Base-by-base conservation (phyloP, 371 early-diverging fungal genomes). In the Mortierella sp. region DNA sequence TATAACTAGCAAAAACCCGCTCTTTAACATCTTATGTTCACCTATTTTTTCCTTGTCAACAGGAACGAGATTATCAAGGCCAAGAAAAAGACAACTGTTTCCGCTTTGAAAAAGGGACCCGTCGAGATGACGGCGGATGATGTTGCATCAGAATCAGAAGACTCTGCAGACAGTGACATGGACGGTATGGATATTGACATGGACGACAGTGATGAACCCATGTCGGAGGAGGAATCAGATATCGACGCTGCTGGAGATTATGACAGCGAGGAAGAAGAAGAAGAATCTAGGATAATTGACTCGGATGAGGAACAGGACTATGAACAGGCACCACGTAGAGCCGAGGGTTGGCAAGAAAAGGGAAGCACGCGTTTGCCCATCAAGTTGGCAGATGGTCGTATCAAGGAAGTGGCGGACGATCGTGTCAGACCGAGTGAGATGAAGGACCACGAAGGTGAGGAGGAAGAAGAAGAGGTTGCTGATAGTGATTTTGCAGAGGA, bases 241-340 rank as follows among this genome's bases (percentile, higher is more conserved):
- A 70, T 67, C 56, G 73, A 65, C n/a, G 53, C 53, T 30, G 57
- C 62, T 49, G 66, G 57, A 19, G 65, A 69, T 0, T 62, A 64
- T 32, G 63, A 58, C 12, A 58, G 34, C 31, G 47, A 61, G 34
- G 60, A 59, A 15, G 72, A 69, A 28, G 43, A 66, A 11, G 48
- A 41, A 17, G 37, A 57, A 4, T 30, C 51, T 21, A 31, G 21
- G 32, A 44, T 28, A 34, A 42, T 71, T 12, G 83, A 80, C 12
- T 86, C 87, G 6, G 90, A 89, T 31, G 85, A 85, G 43, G 88
- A 87, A 56, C 85, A 85, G 84, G 87, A 87, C n/a, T 90, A 88
- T 55, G 90, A 90, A 63, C 73, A 67, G 56, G 76, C 72, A 27
- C 87, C 88, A n/a, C 84, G 90, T 60, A 81, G 81, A 47, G 72